Base-by-base conservation (phyloP, 106 monocot genomes). In the Allium sativum region DNA sequence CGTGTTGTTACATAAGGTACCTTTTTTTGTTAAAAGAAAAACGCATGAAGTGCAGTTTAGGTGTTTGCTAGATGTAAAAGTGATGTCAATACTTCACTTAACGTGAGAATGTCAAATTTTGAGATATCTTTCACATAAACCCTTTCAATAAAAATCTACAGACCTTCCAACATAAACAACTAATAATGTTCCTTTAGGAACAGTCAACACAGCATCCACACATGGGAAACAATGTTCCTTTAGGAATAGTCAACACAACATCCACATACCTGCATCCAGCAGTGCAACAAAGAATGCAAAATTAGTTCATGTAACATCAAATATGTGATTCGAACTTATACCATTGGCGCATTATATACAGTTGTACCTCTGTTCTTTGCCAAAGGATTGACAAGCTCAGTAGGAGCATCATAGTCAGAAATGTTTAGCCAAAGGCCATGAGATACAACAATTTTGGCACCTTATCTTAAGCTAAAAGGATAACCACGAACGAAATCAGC, bases 361-460 rank as follows among this genome's bases (percentile, higher is more conserved):
- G 31, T 31, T 31, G 1, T 72, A 80, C 80, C 81, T 81, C 22
- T 61, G 46, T 81, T 81, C 42, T 76, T 68, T 59, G 76, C 81
- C 1, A 17, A 65, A 40, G 81, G 81, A 64, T 81, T 81, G 22
- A 81, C 81, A 64, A 81, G 71, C 69, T 81, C 76, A 1, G 81
- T 81, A 8, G 81, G 81, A 43, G 81, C 81, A 64, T 81, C 81
- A 21, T 81, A 81, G 60, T 81, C 81, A 18, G 81, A 76, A 61
- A 81, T 77, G 69, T 81, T 81, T 40, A 81, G 67, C 81, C 81
- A 81, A 59, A 81, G 81, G 10, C 81, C 81, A 45, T 81, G 81
- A 59, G 81, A 81, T 44, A 81, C 61, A 19, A 76, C 81, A 17
- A 76, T 81, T 4, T 45, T 19, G 40, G 43, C 76, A 48, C 81